A percentile compares a stretch with the other conserved stretches of the same genome.
Evolutionary conservation across 1,139 yeast species (phyloP).

Genomic region (Chernovozyma aurita): DNA sequence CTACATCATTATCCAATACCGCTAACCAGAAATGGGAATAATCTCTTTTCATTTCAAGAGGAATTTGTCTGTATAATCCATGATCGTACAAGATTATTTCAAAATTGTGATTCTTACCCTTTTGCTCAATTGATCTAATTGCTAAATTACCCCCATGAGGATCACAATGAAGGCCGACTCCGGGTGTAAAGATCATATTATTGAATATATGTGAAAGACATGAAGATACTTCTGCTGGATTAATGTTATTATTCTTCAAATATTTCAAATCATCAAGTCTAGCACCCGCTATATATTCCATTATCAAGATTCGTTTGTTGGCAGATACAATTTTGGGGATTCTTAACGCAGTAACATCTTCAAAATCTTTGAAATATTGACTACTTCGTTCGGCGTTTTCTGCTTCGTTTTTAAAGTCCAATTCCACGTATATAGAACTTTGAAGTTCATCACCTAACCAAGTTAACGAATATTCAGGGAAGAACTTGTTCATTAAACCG

Average conservation of each 20-base stretch:
- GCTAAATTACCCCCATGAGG: slow-evolving; percentile 98
- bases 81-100: slow-evolving; percentile 93
- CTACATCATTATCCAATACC: slow-evolving; percentile 64
- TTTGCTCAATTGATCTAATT: slow-evolving; percentile 43
- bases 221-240: slow-evolving; percentile 72
- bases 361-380: slow-evolving; percentile 56
- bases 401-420: slow-evolving; percentile 86
- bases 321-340: slow-evolving; percentile 74
- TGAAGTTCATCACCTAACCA: slow-evolving; percentile 95
- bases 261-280: slow-evolving; percentile 74
- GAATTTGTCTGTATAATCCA: slow-evolving; percentile 85
- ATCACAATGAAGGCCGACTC: slow-evolving; percentile 91
- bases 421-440: slow-evolving; percentile 78
- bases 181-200: slow-evolving; percentile 92
- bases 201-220: slow-evolving; percentile 90
- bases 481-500: slow-evolving; percentile 64
- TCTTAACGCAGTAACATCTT: slow-evolving; percentile 65
- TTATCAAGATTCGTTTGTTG: slow-evolving; percentile 65
- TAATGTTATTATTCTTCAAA: slow-evolving; percentile 58
- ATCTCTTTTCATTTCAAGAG: slow-evolving; percentile 69
- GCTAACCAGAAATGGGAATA: slow-evolving; percentile 95
- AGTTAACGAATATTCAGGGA: slow-evolving; percentile 88
- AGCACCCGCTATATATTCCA: slow-evolving; percentile 85
- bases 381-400: slow-evolving; percentile 68
- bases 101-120: slow-evolving; percentile 61